Evolutionary conservation across 352 stramenopile species (phyloP).

Genomic region (Pilasporangium apinafurcum): DNA sequence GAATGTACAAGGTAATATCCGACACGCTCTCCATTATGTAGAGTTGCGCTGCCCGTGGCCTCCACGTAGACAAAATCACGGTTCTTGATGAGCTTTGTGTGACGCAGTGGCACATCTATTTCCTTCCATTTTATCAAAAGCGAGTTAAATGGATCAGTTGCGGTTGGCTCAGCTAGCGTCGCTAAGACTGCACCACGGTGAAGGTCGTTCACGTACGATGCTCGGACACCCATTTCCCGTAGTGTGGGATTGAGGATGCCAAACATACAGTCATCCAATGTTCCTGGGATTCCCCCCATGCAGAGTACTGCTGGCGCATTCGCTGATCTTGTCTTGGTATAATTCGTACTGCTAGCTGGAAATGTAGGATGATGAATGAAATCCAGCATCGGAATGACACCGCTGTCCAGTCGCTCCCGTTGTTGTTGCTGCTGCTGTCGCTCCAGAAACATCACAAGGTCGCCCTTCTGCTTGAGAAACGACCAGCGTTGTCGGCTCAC

Average conservation of each 20-base stretch:
- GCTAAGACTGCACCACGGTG: slow-evolving; percentile 33
- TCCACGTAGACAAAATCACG: slow-evolving; percentile 56
- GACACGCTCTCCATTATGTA: slow-evolving; percentile 32
- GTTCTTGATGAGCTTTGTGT: slow-evolving; percentile 31
- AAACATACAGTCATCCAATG: slow-evolving; percentile 19
- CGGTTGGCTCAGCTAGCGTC: slow-evolving; percentile 32
- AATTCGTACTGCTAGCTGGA: too few relatives aligned
- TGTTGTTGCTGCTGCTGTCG: too few relatives aligned
- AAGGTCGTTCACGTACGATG: slow-evolving; percentile 12
- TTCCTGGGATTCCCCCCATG: slow-evolving; percentile 5
- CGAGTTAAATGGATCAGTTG: slow-evolving; percentile 31
- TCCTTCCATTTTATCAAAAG: slow-evolving; percentile 24
- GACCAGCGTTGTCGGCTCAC: slow-evolving; percentile 19
- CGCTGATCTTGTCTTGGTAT: too few relatives aligned
- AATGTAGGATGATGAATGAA: too few relatives aligned
- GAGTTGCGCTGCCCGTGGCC: slow-evolving; percentile 22
- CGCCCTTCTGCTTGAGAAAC: slow-evolving; percentile 24
- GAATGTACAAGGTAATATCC: slow-evolving; percentile 60
- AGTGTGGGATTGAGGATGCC: slow-evolving; percentile 12
- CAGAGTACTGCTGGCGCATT: slow-evolving; percentile 2
- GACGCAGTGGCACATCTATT: not conserved
- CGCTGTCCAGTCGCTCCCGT: too few relatives aligned
- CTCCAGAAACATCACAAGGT: slow-evolving; percentile 27
- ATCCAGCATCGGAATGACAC: too few relatives aligned
- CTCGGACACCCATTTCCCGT: slow-evolving; percentile 11